Base-by-base conservation (phyloP, 441 rosid genomes). In the Populus hybrid region DNA sequence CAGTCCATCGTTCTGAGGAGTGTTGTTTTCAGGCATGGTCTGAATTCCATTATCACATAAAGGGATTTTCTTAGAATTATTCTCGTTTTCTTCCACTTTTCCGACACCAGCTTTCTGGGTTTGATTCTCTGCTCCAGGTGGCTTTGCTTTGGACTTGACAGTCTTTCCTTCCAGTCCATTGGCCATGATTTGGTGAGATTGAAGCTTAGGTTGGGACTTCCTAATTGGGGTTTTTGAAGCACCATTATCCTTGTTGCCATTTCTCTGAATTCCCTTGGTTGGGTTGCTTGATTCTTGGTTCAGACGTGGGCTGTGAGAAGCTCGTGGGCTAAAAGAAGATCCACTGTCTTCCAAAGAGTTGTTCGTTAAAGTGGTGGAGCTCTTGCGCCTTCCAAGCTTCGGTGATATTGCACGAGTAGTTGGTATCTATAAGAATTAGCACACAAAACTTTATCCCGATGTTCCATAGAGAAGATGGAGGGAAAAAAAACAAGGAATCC, bases 341-440 rank as follows among this genome's bases (percentile, higher is more conserved):
- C 80, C 77, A 68, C 75, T 84, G 67, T 79, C 87, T 78, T 85
- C 95, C 16, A 50, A 69, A 16, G 81, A 66, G 81, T 77, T 71
- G 67, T 74, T 83, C 9, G 73, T 78, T 61, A 86, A 79, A 78
- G 88, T 76, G 1, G 72, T 63, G 10, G 76, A 82, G 81, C 76
- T 88, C 90, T 93, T 93, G 84, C 86, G 75, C 84, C 97, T 92
- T 84, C 99, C 99, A 26, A 94, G 92, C 87, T 93, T 94, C 21
- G 98, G 99, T 69, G 99, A 92, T 81, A 20, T 85, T 31, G 98
- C 83, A 69, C 99, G 91, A 6, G 98, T 92, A 24, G 90, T 91
- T 53, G 99, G 98, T 85, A 93, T 90, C 99, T 94, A 59, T 33
- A 70, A 74, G 38, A 73, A 74, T 80, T 42, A 68, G 56, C 64